These are phyloP conservation scores for Tilletia caries DNA, from an alignment of 1,284 basidiomycete species.

Conservation along the genomic window DNA sequence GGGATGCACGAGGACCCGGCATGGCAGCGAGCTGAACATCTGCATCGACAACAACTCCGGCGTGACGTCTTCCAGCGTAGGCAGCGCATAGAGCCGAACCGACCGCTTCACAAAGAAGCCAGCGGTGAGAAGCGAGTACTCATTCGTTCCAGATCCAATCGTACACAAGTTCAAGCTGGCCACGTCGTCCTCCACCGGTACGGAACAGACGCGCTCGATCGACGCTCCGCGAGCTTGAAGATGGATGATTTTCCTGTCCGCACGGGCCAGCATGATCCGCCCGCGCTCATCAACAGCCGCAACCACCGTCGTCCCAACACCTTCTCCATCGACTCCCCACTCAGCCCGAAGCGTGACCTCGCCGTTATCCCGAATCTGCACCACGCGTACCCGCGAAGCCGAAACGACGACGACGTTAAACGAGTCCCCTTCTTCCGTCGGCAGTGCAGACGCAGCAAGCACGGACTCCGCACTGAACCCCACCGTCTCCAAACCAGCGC, in stretches of 20 bases:
- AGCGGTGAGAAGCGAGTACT: conserved; percentile 59
- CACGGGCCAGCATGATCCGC: neutral
- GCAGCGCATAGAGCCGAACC: conserved; percentile 64
- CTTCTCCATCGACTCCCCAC: conserved; percentile 14
- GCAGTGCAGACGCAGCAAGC: conserved; percentile 4
- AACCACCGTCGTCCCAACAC: conserved; percentile 64
- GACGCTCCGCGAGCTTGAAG: conserved; percentile 59
- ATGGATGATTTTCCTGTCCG: conserved; percentile 54
- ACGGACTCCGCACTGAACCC: neutral
- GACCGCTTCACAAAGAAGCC: conserved; percentile 73
- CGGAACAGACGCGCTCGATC: conserved; percentile 13
- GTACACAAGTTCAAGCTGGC: conserved; percentile 27
- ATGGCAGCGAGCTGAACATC: conserved; percentile 58
- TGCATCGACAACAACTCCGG: conserved; percentile 22
- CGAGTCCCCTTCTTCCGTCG: conserved; percentile 5
- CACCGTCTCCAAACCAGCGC: neutral
- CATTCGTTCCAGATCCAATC: neutral
- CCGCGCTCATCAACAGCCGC: conserved; percentile 63
- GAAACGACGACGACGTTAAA: conserved; percentile 27
- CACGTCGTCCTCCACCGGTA: conserved; percentile 41
- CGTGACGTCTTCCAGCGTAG: conserved; percentile 56
- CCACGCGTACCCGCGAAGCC: conserved; percentile 18
- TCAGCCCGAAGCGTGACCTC: conserved; percentile 4
- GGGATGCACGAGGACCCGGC: conserved; percentile 68
- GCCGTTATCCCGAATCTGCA: conserved; percentile 15